Conservation (phyloP, 352 stramenopile genomes). For the Pythium grandisporangium region DNA sequence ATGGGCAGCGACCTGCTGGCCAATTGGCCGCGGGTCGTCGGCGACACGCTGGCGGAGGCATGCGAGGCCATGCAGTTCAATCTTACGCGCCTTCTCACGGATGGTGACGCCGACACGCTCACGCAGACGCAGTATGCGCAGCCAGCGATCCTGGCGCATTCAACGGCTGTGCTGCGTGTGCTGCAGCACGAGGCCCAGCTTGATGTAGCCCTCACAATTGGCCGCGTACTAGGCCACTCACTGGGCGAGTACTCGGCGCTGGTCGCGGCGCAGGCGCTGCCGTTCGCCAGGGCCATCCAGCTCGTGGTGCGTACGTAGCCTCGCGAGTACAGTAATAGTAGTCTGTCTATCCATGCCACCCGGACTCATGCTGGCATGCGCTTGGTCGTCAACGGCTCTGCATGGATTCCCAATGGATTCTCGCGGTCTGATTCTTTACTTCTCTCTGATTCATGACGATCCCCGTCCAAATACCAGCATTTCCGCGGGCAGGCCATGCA, state of each 20-base stretch:
- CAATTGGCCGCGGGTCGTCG: conserved; percentile 49
- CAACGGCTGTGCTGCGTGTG: conserved; percentile 60
- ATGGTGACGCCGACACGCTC: conserved; percentile 51
- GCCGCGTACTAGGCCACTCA: conserved; percentile 68
- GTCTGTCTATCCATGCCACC: too few relatives aligned
- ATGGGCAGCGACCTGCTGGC: conserved; percentile 69
- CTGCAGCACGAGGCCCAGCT: conserved; percentile 56
- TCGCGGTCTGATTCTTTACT: too few relatives aligned
- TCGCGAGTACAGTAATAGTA: not conserved
- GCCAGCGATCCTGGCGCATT: conserved; percentile 73
- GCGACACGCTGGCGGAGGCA: conserved; percentile 62
- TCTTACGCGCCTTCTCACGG: conserved; percentile 42
- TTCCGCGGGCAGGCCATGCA: conserved; percentile 68
- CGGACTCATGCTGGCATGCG: too few relatives aligned
- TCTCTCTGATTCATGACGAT: too few relatives aligned
- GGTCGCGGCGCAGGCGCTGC: conserved; percentile 49
- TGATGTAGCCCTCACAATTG: conserved; percentile 12
- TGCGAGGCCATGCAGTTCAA: conserved; percentile 61
- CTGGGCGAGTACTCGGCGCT: conserved; percentile 84
- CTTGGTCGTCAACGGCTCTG: too few relatives aligned
- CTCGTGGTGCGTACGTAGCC: conserved; percentile 34
- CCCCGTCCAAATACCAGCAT: too few relatives aligned
- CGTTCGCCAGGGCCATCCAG: conserved; percentile 51
- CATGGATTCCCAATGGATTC: too few relatives aligned
- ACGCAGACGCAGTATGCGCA: conserved; percentile 68